phyloP scores from a whole-genome alignment of 2,329 filamentous ascomycete genomes.

The Neopestalotiopsis clavispora region DNA sequence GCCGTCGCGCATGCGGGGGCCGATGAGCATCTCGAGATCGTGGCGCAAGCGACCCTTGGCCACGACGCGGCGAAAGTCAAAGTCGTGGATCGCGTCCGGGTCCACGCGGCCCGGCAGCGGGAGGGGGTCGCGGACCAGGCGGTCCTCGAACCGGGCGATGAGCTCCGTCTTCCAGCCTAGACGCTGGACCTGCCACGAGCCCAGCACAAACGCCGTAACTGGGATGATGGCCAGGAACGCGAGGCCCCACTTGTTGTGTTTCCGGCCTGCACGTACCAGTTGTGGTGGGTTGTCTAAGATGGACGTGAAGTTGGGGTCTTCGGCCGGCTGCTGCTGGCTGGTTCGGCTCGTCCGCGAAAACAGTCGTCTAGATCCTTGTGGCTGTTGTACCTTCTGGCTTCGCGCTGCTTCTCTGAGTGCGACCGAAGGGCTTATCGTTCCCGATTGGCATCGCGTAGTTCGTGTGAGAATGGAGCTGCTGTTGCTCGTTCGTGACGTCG shows the following conservation, averaged over 20 bases:
- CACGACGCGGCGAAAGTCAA: constrained; percentile 87
- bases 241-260: constrained; percentile 78
- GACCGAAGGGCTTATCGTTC: not conserved
- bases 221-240: constrained; percentile 87
- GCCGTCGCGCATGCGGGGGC: constrained; percentile 86
- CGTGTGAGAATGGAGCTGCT: constrained; percentile 4
- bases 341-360: constrained; percentile 38
- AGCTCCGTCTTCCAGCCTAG: constrained; percentile 93
- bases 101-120: constrained; percentile 86
- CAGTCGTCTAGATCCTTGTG: not conserved
- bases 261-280: constrained; percentile 75
- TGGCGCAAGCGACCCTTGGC: constrained; percentile 78
- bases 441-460: not conserved
- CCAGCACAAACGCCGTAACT: constrained; percentile 85
- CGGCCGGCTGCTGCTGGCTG: constrained; percentile 55
- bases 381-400: constrained; percentile 19
- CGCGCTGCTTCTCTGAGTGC: not conserved
- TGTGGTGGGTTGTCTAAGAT: constrained; percentile 85
- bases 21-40: constrained; percentile 95
- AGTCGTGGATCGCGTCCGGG: constrained; percentile 79
- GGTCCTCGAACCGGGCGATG: constrained; percentile 90
- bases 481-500: constrained; percentile 8
- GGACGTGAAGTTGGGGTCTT: constrained; percentile 81
- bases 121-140: constrained; percentile 82
- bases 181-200: constrained; percentile 94